Evolutionary conservation across 192 early-diverging fungal genomes (phyloP).

Genomic region (Cetraspora pellucida): DNA sequence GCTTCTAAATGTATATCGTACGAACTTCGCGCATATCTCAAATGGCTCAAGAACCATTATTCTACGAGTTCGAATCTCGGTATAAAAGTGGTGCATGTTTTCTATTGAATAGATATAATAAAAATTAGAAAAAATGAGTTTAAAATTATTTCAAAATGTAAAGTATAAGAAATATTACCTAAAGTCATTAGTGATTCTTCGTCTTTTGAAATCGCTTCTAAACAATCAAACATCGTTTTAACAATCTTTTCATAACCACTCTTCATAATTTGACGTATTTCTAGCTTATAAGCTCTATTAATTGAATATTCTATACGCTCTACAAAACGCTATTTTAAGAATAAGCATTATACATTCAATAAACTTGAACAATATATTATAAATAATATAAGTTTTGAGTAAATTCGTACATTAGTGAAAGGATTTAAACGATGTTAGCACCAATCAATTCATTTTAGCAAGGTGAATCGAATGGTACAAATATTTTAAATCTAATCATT

Average conservation of each 20-base stretch:
- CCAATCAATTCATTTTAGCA: no score
- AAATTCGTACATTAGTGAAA: no score
- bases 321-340: slow-evolving; percentile 66
- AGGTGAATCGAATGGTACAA: no score
- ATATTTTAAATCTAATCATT: no score
- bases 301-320: slow-evolving; percentile 71
- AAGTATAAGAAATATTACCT: slow-evolving; percentile 43
- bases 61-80: slow-evolving; percentile 75
- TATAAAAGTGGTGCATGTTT: slow-evolving; percentile 94
- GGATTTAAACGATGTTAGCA: no score
- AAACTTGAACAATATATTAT: no score
- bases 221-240: slow-evolving; percentile 81
- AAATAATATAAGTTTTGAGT: no score
- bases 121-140: slow-evolving; percentile 13
- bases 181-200: slow-evolving; percentile 73
- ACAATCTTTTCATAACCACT: slow-evolving; percentile 83
- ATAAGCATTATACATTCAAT: background rate
- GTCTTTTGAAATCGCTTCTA: slow-evolving; percentile 81
- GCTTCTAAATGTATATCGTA: slow-evolving; percentile 83
- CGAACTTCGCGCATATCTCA: slow-evolving; percentile 77
- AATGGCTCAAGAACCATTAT: slow-evolving; percentile 72
- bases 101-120: slow-evolving; percentile 52
- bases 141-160: slow-evolving; percentile 11
- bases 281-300: slow-evolving; percentile 58
- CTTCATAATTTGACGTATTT: slow-evolving; percentile 71